Evolutionary conservation across 331 rosid species (phyloP).

Genomic region (Quercus tomentella): DNA sequence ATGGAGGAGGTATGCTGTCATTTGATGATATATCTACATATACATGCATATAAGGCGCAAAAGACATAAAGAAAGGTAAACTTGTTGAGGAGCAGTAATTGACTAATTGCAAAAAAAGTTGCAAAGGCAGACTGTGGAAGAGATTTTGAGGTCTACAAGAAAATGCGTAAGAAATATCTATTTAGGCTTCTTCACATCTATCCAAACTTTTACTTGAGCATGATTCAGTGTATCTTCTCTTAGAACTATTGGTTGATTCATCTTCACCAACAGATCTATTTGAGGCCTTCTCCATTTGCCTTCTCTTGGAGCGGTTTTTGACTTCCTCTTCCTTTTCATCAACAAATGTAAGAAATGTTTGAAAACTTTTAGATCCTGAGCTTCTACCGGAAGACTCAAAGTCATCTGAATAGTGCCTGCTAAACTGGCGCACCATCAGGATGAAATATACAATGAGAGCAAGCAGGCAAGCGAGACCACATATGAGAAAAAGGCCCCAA

Average conservation of each 20-base stretch:
- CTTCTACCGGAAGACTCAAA: slow-evolving; percentile 7
- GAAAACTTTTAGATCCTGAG: slow-evolving; percentile 31
- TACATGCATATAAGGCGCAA: too few species aligned
- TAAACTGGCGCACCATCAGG: slow-evolving; percentile 44
- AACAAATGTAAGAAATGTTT: slow-evolving; percentile 63
- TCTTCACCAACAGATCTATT: slow-evolving; percentile 31
- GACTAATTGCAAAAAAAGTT: too few species aligned
- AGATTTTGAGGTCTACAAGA: neutral
- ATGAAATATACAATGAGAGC: slow-evolving; percentile 45
- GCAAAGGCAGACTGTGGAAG: too few species aligned
- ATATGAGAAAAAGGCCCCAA: slow-evolving; percentile 59
- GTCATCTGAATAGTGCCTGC: slow-evolving; percentile 32
- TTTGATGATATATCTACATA: too few species aligned
- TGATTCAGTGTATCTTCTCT: slow-evolving; percentile 24
- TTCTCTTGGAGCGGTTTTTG: slow-evolving; percentile 51
- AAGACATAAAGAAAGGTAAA: too few species aligned
- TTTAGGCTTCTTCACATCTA: slow-evolving; percentile 17
- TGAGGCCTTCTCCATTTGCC: slow-evolving; percentile 55
- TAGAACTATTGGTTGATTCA: slow-evolving; percentile 30
- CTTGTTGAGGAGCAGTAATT: too few species aligned
- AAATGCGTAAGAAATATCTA: neutral
- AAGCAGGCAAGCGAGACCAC: slow-evolving; percentile 59
- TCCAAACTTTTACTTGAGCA: slow-evolving; percentile 14
- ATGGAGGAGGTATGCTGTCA: too few species aligned
- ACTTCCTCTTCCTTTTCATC: slow-evolving; percentile 70